Base-by-base conservation (phyloP, 257 asterid genomes). In the Rauvolfia tetraphylla region DNA sequence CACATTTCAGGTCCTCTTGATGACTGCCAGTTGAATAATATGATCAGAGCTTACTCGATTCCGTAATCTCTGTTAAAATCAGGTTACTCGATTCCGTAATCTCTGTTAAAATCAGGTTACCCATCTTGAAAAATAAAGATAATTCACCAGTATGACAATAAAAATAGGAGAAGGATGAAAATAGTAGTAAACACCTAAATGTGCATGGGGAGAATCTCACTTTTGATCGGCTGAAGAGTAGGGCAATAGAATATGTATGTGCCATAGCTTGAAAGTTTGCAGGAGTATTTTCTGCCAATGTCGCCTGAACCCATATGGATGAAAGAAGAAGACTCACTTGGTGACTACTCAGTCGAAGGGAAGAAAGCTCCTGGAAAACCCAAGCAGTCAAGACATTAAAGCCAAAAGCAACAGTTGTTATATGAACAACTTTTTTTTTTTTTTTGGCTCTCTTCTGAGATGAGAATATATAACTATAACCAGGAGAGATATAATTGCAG, bases 321-420 rank as follows among this genome's bases (percentile, higher is more conserved):
- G 90, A 86, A 61, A 86, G 88, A 76, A 86, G 90, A 75, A 86
- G 86, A 74, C 81, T 82, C 34, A 84, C 80, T 86, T 86, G 90
- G 79, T 84, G 88, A 67, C 86, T 86, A 68, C 86, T 84, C 74
- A 86, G 73, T 58, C 90, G 85, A 75, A 86, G 86, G 56, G 88
- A 82, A 71, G 81, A 68, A 73, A 48, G 81, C 54, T 83, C 90
- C 90, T 86, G 83, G 39, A 70, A 33, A 75, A 49, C 42, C 39
- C 58, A 78, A 76, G 65, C 36, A 17, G 3, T 74, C 48, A 13
- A 71, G 34, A 73, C 36, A 75, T 46, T 67, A 46, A 33, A 58
- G 25, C 49, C 14, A 72, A 10, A 18, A 46, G 27, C 46, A 68
- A 39, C 58, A 48, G 17, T 69, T 17, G 20, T 27, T 25, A 44